phyloP scores from a whole-genome alignment of 768 basidiomycete genomes.

The Peribolospora kevripleyi region DNA sequence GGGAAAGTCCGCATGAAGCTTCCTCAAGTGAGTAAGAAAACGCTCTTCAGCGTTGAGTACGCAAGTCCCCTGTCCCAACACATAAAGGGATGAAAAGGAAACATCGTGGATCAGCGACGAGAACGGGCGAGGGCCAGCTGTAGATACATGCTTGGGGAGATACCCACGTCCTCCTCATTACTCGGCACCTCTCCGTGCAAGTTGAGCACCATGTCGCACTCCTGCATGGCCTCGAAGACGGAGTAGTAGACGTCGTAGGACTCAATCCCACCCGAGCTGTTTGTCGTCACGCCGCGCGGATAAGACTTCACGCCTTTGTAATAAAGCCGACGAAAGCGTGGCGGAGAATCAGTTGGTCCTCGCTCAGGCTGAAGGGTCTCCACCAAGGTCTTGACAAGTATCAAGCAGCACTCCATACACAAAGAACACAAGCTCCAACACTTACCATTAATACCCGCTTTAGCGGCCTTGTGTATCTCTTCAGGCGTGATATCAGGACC shows the following conservation, averaged over 20 bases:
- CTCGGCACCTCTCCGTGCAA: conserved; percentile 83
- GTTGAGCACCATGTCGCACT: conserved; percentile 79
- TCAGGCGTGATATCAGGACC: conserved; percentile 69
- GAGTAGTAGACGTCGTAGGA: conserved; percentile 83
- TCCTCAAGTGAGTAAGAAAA: conserved; percentile 67
- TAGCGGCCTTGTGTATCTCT: conserved; percentile 66
- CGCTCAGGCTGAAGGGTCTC: no score
- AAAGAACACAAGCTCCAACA: no score
- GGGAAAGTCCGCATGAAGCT: conserved; percentile 63
- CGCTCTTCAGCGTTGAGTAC: conserved; percentile 75
- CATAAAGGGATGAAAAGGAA: background rate
- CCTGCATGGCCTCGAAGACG: conserved; percentile 80
- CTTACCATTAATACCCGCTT: conserved; percentile 47
- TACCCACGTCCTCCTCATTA: conserved; percentile 39
- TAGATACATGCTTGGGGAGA: background rate
- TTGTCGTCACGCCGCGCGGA: conserved; percentile 89
- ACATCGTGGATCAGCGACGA: background rate
- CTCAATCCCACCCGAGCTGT: conserved; percentile 87
- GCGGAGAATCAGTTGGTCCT: no score
- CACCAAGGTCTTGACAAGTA: no score
- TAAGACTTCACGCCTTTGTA: conserved; percentile 68
- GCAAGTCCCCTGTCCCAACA: conserved; percentile 43
- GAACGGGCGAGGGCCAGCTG: background rate
- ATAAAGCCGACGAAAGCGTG: background rate
- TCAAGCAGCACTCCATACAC: no score